Evolutionary conservation across 495 filamentous ascomycete species (phyloP).

Genomic region (Penicillium malachiteum): DNA sequence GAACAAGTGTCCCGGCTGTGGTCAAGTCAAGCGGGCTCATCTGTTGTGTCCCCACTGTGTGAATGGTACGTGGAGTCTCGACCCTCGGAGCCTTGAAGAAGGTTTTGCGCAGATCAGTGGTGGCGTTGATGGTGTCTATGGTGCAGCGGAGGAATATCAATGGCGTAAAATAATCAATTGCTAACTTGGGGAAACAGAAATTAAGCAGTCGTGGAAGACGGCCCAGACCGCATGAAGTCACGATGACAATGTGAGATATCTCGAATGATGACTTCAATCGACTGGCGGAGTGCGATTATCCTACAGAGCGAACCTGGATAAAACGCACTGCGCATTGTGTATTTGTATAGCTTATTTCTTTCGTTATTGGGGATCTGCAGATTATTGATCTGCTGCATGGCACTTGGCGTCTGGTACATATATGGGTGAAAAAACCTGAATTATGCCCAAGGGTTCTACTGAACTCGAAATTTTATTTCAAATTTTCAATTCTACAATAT

Average conservation of each 20-base stretch:
- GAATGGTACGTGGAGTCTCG: conserved; percentile 45
- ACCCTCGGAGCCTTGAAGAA: background rate
- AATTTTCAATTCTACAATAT: too few relatives aligned
- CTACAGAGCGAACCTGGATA: too few relatives aligned
- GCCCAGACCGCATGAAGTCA: conserved; percentile 19
- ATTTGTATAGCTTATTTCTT: conserved; percentile 23
- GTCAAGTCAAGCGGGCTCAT: conserved; percentile 82
- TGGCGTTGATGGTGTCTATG: too few relatives aligned
- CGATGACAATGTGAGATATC: too few relatives aligned
- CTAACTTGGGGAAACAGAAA: conserved; percentile 21
- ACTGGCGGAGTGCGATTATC: background rate
- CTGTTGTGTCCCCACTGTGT: conserved; percentile 84
- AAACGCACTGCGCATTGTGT: conserved; percentile 10
- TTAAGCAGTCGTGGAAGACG: conserved; percentile 30
- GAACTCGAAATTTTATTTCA: background rate
- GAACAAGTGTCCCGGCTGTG: conserved; percentile 86
- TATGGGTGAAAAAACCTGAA: conserved; percentile 19
- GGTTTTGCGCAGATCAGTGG: too few relatives aligned
- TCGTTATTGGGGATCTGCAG: conserved; percentile 30
- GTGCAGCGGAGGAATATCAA: too few relatives aligned
- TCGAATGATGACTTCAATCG: background rate
- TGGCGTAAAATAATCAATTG: background rate
- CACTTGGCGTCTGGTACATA: conserved; percentile 39
- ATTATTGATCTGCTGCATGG: conserved; percentile 37
- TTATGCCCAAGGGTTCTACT: background rate